Conservation (phyloP, 2,329 filamentous ascomycete species). For the Hawksworthiomyces lignivorus region DNA sequence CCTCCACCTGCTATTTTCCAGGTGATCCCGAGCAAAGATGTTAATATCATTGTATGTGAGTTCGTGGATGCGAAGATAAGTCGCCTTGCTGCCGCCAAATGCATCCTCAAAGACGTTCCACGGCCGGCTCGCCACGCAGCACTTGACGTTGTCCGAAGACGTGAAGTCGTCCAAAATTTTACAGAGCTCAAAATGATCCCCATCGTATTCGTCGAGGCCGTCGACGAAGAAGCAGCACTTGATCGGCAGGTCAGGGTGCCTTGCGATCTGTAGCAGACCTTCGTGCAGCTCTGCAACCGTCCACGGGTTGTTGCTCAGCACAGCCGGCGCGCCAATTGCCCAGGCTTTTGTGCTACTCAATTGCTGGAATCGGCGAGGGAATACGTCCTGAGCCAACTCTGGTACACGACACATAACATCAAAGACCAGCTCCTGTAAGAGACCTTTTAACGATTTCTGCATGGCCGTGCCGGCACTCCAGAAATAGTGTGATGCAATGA, state of each 20-base stretch:
- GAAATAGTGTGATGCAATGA: constrained; percentile 3
- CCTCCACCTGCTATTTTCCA: no score
- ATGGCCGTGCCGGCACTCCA: constrained; percentile 4
- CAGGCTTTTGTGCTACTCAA: not conserved
- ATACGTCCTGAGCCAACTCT: not conserved
- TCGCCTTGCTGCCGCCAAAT: not conserved
- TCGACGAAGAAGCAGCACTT: constrained; percentile 9
- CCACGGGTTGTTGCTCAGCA: not conserved
- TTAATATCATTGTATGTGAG: constrained; percentile 3
- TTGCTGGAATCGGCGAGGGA: not conserved
- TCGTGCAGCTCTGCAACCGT: not conserved
- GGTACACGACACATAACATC: constrained; percentile 3
- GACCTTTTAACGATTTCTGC: constrained; percentile 4
- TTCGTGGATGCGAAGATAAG: not conserved
- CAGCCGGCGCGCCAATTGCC: not conserved
- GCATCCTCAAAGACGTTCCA: constrained; percentile 3
- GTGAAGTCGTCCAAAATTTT: not conserved
- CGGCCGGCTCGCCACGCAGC: constrained; percentile 7
- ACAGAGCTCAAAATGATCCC: not conserved
- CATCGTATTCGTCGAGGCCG: constrained; percentile 6
- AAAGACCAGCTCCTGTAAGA: constrained; percentile 4
- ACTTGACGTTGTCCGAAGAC: not conserved
- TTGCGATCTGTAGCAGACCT: not conserved
- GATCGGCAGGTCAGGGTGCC: not conserved
- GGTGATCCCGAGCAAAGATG: no score